Base-by-base conservation (phyloP, 2,329 filamentous ascomycete genomes). In the Colletotrichum sp. region DNA sequence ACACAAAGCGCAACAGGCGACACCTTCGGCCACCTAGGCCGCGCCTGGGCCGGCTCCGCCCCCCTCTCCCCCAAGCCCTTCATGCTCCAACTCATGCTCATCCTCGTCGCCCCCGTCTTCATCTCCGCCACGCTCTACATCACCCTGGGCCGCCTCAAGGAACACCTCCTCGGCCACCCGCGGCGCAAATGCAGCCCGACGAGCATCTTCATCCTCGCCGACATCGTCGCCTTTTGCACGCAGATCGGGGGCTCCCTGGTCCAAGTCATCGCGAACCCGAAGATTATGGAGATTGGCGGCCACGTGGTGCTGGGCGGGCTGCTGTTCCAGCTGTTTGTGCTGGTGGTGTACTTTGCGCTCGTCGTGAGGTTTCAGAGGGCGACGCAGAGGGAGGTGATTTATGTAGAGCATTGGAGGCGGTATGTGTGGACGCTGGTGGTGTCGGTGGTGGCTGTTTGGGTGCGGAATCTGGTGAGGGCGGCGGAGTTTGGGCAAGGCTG, bases 381-480 rank as follows among this genome's bases (percentile, higher is more conserved):
- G 18, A 49, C 44, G 44, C 44, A 49, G n/a, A 21, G 44, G n/a
- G 44, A 49, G n/a, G 44, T 21, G 18, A 21, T 49, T 49, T 49
- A 49, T 2, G n/a, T 21, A 0, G 44, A 49, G 5, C 10, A 49
- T 13, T 49, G n/a, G 44, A 12, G 44, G 44, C 44, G 44, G 10
- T 49, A 21, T 21, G n/a, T 49, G 10, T 49, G 44, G 44, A 49
- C 44, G 10, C 44, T 49, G 9, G 44, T 49, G 6, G 2, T 49
- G 1, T 49, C 44, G 1, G 44, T 49, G 44, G 44, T 49, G 44
- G 44, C 44, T 49, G n/a, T 49, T 21, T 49, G 44, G 44, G 44
- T 49, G 0, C 0, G 44, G n/a, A 49, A 49, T 0, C 8, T 49
- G 44, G 44, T 49, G 5, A 2, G 44, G 1, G 44, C 44, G 10